Percentiles rank a stretch among this genome's conserved stretches.
Conservation (phyloP, 106 monocot species). For the Gastrodia elata region DNA sequence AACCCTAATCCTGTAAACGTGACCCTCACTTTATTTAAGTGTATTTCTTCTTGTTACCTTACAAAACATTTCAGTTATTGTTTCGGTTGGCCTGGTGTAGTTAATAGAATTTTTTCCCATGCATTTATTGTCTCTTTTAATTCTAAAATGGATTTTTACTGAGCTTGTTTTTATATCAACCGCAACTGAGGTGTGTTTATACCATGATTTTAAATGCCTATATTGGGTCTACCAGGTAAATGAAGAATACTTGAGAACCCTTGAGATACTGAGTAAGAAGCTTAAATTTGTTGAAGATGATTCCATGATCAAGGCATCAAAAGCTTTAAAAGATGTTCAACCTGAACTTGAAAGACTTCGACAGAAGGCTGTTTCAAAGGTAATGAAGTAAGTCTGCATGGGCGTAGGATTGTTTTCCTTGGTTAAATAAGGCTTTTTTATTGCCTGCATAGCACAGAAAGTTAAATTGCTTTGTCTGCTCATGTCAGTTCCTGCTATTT, state of each 20-base stretch:
- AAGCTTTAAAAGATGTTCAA: constrained; percentile 90
- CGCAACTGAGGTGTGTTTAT: neutral
- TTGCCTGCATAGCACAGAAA: neutral
- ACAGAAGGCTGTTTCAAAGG: constrained; percentile 93
- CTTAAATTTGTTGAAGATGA: constrained; percentile 82
- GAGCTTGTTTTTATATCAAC: neutral
- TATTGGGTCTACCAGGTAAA: constrained; percentile 56
- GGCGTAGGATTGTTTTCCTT: neutral
- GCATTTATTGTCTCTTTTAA: neutral
- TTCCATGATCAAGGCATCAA: constrained; percentile 69
- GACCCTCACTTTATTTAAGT: neutral
- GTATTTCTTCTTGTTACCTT: neutral
- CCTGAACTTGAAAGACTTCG: constrained; percentile 92
- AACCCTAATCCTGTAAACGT: neutral
- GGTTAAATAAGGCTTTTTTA: neutral
- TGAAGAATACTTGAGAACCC: constrained; percentile 90
- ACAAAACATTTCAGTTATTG: neutral
- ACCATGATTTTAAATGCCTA: neutral
- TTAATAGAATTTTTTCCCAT: neutral
- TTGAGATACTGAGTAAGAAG: constrained; percentile 83
- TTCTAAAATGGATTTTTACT: neutral
- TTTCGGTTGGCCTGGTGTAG: neutral
- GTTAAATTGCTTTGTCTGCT: neutral
- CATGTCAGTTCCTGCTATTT: neutral
- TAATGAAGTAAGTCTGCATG: constrained; percentile 9